These are phyloP conservation scores for Rosa multiflora DNA, from an alignment of 306 rosid genomes.

Conservation along the genomic window DNA sequence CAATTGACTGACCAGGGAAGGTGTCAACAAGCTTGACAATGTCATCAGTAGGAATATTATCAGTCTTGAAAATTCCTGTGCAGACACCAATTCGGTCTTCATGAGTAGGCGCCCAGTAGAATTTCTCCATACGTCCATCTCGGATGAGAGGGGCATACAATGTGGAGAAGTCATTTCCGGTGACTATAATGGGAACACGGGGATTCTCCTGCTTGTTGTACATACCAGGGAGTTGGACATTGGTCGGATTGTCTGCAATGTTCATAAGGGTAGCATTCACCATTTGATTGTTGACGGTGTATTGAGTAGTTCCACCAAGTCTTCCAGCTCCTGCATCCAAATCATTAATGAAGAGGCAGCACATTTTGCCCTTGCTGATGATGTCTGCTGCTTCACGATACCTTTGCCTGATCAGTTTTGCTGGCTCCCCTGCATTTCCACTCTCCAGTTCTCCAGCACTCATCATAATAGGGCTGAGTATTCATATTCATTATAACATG, in stretches of 20 bases:
- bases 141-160: slow-evolving; percentile 80
- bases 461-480: slow-evolving; percentile 78
- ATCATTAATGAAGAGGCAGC: slow-evolving; percentile 77
- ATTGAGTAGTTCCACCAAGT: slow-evolving; percentile 69
- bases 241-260: slow-evolving; percentile 78
- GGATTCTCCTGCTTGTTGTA: slow-evolving; percentile 77
- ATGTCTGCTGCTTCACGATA: slow-evolving; percentile 83
- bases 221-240: slow-evolving; percentile 79
- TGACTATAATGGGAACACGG: slow-evolving; percentile 63
- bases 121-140: slow-evolving; percentile 83
- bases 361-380: slow-evolving; percentile 71
- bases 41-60: slow-evolving; percentile 41
- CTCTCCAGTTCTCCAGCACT: slow-evolving; percentile 96
- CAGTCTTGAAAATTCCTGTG: slow-evolving; percentile 56
- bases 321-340: slow-evolving; percentile 87
- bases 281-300: slow-evolving; percentile 83
- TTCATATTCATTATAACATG: neutral
- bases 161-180: slow-evolving; percentile 79
- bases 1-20: slow-evolving; percentile 74
- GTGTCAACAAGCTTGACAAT: slow-evolving; percentile 66
- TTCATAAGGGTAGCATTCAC: slow-evolving; percentile 84
- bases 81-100: slow-evolving; percentile 75
- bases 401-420: slow-evolving; percentile 82
- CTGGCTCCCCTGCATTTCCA: slow-evolving; percentile 96
- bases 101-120: slow-evolving; percentile 80